Percentiles rank a stretch among this genome's conserved stretches.
phyloP scores from a whole-genome alignment of 441 rosid genomes.

The Theobroma grandiflorum region DNA sequence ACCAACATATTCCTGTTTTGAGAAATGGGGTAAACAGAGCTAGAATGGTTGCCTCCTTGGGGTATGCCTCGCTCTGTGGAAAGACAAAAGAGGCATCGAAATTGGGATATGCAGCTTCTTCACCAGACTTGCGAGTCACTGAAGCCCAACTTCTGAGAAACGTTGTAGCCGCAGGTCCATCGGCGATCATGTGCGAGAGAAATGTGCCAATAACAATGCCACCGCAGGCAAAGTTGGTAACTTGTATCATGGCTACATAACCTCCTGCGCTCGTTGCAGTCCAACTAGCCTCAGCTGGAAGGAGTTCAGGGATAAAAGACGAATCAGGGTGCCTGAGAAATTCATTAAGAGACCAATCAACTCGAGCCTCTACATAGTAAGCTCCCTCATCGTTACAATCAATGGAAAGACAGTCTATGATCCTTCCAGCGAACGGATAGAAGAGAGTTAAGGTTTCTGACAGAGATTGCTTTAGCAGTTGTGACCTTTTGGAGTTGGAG shows the following conservation, averaged over 20 bases:
- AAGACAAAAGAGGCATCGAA: slow-evolving; percentile 23
- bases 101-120: background rate
- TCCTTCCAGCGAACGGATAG: slow-evolving; percentile 45
- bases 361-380: slow-evolving; percentile 37
- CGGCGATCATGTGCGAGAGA: slow-evolving; percentile 30
- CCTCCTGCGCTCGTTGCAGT: background rate
- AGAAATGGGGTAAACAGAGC: slow-evolving; percentile 19
- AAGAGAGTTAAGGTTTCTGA: slow-evolving; percentile 21
- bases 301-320: slow-evolving; percentile 22
- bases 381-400: slow-evolving; percentile 48
- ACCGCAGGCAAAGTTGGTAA: slow-evolving; percentile 33
- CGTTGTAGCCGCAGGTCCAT: slow-evolving; percentile 1
- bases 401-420: slow-evolving; percentile 35
- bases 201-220: slow-evolving; percentile 20
- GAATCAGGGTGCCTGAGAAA: slow-evolving; percentile 37
- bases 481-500: slow-evolving; percentile 1
- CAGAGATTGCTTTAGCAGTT: background rate
- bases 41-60: background rate
- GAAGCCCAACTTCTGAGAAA: slow-evolving; percentile 32
- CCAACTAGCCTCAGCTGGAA: slow-evolving; percentile 27
- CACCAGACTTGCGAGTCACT: background rate
- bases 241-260: slow-evolving; percentile 27
- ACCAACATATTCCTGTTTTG: slow-evolving; percentile 33
- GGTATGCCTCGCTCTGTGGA: slow-evolving; percentile 11
- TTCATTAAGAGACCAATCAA: slow-evolving; percentile 28